Conservation (phyloP, 2,329 filamentous ascomycete species). For the Cladosporium sp. region DNA sequence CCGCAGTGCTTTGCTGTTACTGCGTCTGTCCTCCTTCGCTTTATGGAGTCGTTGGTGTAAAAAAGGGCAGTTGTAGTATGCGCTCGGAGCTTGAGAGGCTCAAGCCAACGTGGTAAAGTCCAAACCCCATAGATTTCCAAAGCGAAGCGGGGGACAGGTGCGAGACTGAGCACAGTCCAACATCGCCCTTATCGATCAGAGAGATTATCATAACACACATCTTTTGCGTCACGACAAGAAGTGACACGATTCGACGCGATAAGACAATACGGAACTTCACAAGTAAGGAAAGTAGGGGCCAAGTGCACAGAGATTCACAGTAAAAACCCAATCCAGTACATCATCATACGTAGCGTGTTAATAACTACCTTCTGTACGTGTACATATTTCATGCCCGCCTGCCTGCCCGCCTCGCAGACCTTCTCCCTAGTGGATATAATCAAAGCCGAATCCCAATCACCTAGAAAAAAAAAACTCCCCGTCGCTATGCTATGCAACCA, state of each 20-base stretch:
- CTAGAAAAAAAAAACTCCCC: neutral
- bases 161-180: neutral
- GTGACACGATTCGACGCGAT: neutral
- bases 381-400: slow-evolving; percentile 1
- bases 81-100: neutral
- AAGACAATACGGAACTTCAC: no score
- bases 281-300: neutral
- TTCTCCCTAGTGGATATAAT: neutral
- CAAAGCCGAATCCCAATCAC: neutral
- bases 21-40: neutral
- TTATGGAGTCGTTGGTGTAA: neutral
- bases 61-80: neutral
- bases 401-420: neutral
- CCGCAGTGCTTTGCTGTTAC: neutral
- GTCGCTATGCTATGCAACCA: slow-evolving; percentile 6
- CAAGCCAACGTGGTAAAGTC: neutral
- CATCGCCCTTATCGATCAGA: neutral
- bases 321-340: neutral
- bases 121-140: neutral
- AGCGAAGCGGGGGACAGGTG: neutral
- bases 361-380: neutral
- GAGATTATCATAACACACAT: neutral
- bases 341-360: neutral
- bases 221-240: neutral
- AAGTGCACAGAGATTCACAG: neutral